A percentile compares a stretch with the other conserved stretches of the same genome.
Conservation (phyloP, 306 rosid genomes). For the Cyamopsis tetragonoloba region DNA sequence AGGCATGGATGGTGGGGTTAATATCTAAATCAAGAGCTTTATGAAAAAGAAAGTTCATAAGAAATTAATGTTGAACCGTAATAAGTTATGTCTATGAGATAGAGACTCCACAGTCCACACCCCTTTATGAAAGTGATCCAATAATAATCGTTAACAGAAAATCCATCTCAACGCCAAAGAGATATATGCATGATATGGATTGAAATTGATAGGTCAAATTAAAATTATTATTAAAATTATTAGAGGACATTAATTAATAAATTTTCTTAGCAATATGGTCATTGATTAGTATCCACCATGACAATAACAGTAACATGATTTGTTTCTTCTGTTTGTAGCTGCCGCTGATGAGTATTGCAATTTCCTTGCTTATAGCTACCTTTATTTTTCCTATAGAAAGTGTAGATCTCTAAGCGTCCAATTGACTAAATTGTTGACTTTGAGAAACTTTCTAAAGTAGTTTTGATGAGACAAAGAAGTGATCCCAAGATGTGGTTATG, state of each 20-base stretch:
- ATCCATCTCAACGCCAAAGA: constrained; percentile 21
- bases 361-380: background rate
- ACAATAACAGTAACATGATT: background rate
- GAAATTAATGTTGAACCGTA: constrained; percentile 26
- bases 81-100: constrained; percentile 27
- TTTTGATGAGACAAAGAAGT: too few relatives aligned
- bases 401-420: background rate
- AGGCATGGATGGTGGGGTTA: constrained; percentile 40
- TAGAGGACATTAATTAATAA: background rate
- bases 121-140: constrained; percentile 14
- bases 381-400: background rate
- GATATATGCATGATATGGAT: constrained; percentile 9
- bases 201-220: background rate
- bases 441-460: too few relatives aligned
- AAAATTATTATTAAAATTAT: too few relatives aligned
- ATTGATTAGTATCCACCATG: background rate
- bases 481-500: too few relatives aligned
- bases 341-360: background rate
- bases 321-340: constrained; percentile 6
- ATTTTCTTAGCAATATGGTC: background rate
- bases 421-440: too few relatives aligned
- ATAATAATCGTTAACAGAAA: constrained; percentile 12
- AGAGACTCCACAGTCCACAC: constrained; percentile 22
- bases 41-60: constrained; percentile 5
- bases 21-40: constrained; percentile 27